Evolutionary conservation across 2,329 filamentous ascomycete genomes (phyloP), one percentile per base, ranked within the genome.

Genomic region (Seiridium unicorne): DNA sequence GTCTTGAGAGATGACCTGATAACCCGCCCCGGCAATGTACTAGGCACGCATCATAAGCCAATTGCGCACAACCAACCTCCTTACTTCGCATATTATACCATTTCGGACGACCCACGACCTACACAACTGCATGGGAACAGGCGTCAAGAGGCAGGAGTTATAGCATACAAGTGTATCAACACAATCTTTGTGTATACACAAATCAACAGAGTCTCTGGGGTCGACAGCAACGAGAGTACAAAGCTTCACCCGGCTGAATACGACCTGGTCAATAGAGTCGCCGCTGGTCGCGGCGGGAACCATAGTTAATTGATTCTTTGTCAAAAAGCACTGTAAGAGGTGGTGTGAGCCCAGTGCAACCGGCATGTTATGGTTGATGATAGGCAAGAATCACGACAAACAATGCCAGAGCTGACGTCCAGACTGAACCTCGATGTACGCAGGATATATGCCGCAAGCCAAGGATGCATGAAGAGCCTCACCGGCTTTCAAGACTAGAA

Each of bases 301-400:
- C 57, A 55, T 57, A 58, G 55, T 57, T 59, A 61, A 59, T 61
- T 59, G 44, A 51, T 53, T 61, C 51, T 59, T 53, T 59, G 38
- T 42, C 7, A 42, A 42, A 13, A 42, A 42, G 38, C 7, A 8
- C 7, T 42, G 13, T 42, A 42, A 42, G 7, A 8, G 38, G 7
- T 42, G 18, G 18, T 26, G 18, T 26, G 18, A 26, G 18, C 18
- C 18, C 18, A 26, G 18, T 26, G 18, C 18, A 26, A 26, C 18
- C 18, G 18, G 18, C 18, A 26, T 26, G 18, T 26, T 26, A 26
- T 26, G 18, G 18, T 26, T 26, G 18, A 26, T 26, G 18, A 26
- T 26, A 26, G 18, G 18, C 18, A 26, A 26, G 18, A 26, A 26
- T 26, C 18, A 26, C 18, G 18, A 26, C 18, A 26, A 26, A 26